Base-by-base conservation (phyloP, 169 alveolate species). In the Ichthyophthirius multifiliis region DNA sequence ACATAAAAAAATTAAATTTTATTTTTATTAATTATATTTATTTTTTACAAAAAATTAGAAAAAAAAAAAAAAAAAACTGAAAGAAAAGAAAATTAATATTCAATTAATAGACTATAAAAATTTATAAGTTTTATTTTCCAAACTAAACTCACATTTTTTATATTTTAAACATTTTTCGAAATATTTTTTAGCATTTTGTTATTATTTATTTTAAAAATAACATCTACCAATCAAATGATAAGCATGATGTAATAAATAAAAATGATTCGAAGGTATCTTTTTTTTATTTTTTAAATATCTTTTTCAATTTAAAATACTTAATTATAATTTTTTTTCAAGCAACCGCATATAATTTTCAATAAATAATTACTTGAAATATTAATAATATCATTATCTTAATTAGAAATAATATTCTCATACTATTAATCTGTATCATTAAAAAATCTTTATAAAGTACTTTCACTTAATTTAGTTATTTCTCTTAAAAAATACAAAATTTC, bases 71-170 rank as follows among this genome's bases (percentile, higher is more conserved):
- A n/a, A n/a, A n/a, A n/a, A n/a, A n/a, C n/a, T n/a, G n/a, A n/a
- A n/a, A n/a, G n/a, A n/a, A n/a, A n/a, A n/a, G n/a, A n/a, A n/a
- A n/a, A n/a, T n/a, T n/a, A n/a, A n/a, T n/a, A n/a, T n/a, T n/a
- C n/a, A n/a, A n/a, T n/a, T n/a, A n/a, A n/a, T n/a, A n/a, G n/a
- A n/a, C n/a, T n/a, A n/a, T n/a, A n/a, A n/a, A n/a, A n/a, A n/a
- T n/a, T 55, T 55, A 27, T 55, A 55, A 39, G 43, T 55, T 5
- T 55, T 55, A n/a, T 55, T 55, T 55, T 55, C 71, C 9, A 55
- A 39, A 27, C 43, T 55, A 55, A 55, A 55, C 15, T 55, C 71
- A 27, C 71, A 55, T 55, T 55, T 55, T 55, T 55, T 55, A 55
- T 55, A 55, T 55, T 55, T 55, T 10, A 55, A 23, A 9, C 71